phyloP scores from a whole-genome alignment of 306 rosid genomes.

The Vachellia pachyceras region DNA sequence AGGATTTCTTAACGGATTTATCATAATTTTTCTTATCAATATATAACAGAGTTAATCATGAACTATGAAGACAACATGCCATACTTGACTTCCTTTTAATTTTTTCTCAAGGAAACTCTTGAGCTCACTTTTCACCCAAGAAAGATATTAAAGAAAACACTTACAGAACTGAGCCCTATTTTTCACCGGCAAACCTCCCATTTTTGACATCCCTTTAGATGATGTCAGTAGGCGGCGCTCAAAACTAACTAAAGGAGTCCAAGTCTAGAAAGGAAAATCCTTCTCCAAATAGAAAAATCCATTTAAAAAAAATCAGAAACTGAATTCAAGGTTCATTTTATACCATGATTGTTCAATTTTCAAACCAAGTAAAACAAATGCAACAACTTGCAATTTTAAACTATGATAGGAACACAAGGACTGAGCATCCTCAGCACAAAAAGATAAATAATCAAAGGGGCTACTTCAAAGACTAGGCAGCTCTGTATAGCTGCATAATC shows the following conservation, averaged over 20 bases:
- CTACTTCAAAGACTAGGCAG: not conserved
- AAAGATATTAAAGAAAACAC: not conserved
- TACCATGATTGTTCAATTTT: not conserved
- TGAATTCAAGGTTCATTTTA: conserved; percentile 11
- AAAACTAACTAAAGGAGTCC: not conserved
- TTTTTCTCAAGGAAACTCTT: not conserved
- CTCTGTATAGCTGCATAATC: not conserved
- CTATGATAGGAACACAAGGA: not conserved
- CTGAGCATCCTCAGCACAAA: not conserved
- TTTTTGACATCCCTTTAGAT: not conserved
- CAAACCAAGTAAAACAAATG: conserved; percentile 17
- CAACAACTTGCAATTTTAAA: not conserved
- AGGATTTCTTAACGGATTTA: not conserved
- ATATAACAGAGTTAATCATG: not conserved
- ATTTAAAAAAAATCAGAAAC: not conserved
- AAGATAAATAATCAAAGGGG: not conserved
- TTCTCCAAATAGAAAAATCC: not conserved
- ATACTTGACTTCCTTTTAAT: not conserved
- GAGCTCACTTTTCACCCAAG: not conserved
- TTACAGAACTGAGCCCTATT: not conserved
- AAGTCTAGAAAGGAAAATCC: not conserved
- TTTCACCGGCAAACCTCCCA: not conserved
- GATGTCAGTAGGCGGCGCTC: not conserved
- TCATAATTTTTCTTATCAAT: not conserved
- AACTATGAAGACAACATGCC: not conserved